Percentiles rank a stretch among this genome's conserved stretches.
Evolutionary conservation across 352 stramenopile genomes (phyloP).

Genomic region (Phytophthora pluvialis): DNA sequence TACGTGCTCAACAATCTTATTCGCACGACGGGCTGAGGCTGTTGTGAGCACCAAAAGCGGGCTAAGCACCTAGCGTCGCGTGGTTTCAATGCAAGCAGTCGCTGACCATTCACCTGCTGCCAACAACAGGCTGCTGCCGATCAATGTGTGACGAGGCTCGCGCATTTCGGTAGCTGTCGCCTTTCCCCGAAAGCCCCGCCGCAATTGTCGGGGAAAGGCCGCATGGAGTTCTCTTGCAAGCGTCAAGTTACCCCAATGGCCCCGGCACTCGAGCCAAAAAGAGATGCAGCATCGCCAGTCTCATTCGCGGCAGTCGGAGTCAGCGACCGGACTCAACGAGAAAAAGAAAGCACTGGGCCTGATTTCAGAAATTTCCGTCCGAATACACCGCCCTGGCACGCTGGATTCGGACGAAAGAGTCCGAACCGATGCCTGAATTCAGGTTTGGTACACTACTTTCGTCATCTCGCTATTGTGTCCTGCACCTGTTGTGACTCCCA

Average conservation of each 20-base stretch:
- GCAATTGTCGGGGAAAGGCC: constrained; percentile 7
- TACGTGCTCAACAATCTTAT: constrained; percentile 11
- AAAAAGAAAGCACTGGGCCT: background rate
- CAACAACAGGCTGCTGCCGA: background rate
- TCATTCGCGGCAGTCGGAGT: constrained; percentile 16
- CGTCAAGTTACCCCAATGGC: background rate
- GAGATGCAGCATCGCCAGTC: background rate
- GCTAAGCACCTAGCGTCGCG: background rate
- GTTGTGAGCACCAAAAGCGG: background rate
- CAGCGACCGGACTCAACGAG: too few relatives aligned
- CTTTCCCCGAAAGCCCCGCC: constrained; percentile 10
- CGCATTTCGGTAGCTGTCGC: constrained; percentile 13
- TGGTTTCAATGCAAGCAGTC: too few relatives aligned
- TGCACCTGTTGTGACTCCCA: constrained; percentile 14
- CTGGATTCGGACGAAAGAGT: background rate
- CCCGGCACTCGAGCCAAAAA: background rate
- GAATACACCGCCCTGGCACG: background rate
- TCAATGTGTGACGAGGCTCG: constrained; percentile 18
- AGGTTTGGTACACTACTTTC: background rate
- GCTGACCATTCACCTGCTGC: too few relatives aligned
- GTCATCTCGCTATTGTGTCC: constrained; percentile 16
- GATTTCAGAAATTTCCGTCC: background rate
- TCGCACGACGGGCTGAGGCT: constrained; percentile 3
- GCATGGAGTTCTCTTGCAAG: background rate
- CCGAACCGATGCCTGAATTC: background rate